A percentile compares a stretch with the other conserved stretches of the same genome.
Conservation (phyloP, 2,329 filamentous ascomycete species). For the Coleophoma cylindrospora region DNA sequence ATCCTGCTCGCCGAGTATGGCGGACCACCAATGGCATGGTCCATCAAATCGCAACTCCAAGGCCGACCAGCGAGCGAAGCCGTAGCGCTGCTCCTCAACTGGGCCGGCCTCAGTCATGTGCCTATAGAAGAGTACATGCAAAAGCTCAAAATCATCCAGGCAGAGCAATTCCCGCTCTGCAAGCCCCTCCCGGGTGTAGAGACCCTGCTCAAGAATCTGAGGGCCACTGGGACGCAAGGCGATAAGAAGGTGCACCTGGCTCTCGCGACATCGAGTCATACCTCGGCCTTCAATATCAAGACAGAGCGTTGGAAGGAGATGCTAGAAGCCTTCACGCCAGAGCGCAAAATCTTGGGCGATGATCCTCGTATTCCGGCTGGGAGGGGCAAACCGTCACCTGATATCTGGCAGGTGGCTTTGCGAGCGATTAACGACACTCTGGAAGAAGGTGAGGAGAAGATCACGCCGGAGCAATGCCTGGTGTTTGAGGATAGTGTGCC, state of each 20-base stretch:
- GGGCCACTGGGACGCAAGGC: conserved; percentile 10
- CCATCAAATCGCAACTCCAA: conserved; percentile 78
- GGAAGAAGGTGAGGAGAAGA: conserved; percentile 52
- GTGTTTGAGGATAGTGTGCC: conserved; percentile 95
- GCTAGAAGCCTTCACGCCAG: conserved; percentile 58
- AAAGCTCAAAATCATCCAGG: conserved; percentile 60
- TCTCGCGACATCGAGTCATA: conserved; percentile 68
- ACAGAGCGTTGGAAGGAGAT: conserved; percentile 46
- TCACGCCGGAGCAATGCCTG: conserved; percentile 81
- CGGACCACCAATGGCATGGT: conserved; percentile 75
- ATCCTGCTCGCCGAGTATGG: conserved; percentile 70
- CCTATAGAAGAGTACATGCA: conserved; percentile 64
- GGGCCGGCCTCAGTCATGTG: conserved; percentile 67
- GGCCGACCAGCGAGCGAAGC: conserved; percentile 31
- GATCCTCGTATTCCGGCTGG: conserved; percentile 72
- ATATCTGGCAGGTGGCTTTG: conserved; percentile 88
- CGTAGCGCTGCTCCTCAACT: conserved; percentile 62
- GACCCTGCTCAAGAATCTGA: conserved; percentile 58
- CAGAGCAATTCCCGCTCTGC: conserved; percentile 64
- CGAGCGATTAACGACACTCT: conserved; percentile 76
- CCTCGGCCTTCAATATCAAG: conserved; percentile 31
- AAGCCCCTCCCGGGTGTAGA: conserved; percentile 74
- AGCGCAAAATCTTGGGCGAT: conserved; percentile 76
- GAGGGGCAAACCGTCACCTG: conserved; percentile 84
- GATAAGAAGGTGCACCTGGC: conserved; percentile 65